phyloP scores from a whole-genome alignment of 2,329 filamentous ascomycete species.

The Penicillium sumatraense region DNA sequence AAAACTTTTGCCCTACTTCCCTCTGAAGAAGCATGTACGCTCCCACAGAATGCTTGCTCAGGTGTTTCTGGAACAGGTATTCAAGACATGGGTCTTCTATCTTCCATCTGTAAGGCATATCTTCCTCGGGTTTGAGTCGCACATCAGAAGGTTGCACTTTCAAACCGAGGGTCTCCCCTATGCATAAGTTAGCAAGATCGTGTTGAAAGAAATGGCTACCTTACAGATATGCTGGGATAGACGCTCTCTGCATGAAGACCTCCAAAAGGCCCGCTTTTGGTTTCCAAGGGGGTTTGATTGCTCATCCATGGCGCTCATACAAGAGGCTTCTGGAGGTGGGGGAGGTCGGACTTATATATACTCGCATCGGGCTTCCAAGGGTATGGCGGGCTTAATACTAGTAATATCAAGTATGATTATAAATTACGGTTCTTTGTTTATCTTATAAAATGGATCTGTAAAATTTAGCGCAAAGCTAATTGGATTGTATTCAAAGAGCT shows the following conservation, averaged over 20 bases:
- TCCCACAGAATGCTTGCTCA: constrained; percentile 8
- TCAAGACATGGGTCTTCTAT: constrained; percentile 12
- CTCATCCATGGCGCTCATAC: not conserved
- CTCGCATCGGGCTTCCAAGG: not conserved
- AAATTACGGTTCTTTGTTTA: too few relatives aligned
- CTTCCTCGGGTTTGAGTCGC: constrained; percentile 10
- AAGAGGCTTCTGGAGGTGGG: not conserved
- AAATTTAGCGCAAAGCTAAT: not conserved
- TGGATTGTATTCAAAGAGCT: not conserved
- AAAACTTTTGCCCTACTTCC: constrained; percentile 12
- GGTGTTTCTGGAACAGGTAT: constrained; percentile 4
- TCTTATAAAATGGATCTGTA: not conserved
- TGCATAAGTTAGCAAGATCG: not conserved
- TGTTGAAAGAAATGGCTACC: not conserved
- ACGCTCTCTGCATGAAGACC: not conserved
- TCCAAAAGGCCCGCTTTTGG: constrained; percentile 4
- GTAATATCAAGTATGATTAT: too few relatives aligned
- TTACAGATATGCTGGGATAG: constrained; percentile 7
- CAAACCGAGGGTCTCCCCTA: constrained; percentile 15
- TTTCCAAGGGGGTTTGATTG: not conserved
- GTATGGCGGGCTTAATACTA: not conserved
- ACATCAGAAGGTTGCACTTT: constrained; percentile 14
- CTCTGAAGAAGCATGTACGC: constrained; percentile 30
- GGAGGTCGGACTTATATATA: not conserved
- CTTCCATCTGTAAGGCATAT: constrained; percentile 12